phyloP scores from a whole-genome alignment of 2,329 filamentous ascomycete genomes.

The Diaporthe vaccinii region DNA sequence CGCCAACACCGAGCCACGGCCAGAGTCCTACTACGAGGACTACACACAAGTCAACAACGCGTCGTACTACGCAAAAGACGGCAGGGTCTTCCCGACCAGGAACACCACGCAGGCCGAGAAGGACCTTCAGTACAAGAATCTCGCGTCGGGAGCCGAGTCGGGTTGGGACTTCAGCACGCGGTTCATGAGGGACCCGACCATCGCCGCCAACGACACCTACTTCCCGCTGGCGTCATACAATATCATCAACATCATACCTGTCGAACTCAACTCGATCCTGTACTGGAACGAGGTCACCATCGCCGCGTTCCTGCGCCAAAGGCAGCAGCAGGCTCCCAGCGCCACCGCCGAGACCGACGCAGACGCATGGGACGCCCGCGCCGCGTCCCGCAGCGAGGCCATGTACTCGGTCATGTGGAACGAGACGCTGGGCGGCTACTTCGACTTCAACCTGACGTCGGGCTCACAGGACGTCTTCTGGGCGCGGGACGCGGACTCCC shows the following conservation, averaged over 20 bases:
- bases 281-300: slow-evolving; percentile 76
- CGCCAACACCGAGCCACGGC: slow-evolving; percentile 74
- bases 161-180: slow-evolving; percentile 75
- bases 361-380: slow-evolving; percentile 62
- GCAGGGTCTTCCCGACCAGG: slow-evolving; percentile 70
- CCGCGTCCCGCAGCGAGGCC: slow-evolving; percentile 68
- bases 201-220: slow-evolving; percentile 71
- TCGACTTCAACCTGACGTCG: slow-evolving; percentile 77
- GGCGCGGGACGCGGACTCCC: slow-evolving; percentile 61
- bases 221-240: slow-evolving; percentile 77
- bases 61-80: slow-evolving; percentile 71
- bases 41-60: slow-evolving; percentile 74
- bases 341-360: slow-evolving; percentile 54
- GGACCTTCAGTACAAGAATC: slow-evolving; percentile 69
- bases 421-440: slow-evolving; percentile 72
- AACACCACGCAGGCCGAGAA: slow-evolving; percentile 61
- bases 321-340: slow-evolving; percentile 52
- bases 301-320: slow-evolving; percentile 64
- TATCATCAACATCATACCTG: slow-evolving; percentile 68
- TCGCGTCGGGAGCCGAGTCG: slow-evolving; percentile 75
- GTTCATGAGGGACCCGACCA: slow-evolving; percentile 69
- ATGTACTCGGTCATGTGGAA: slow-evolving; percentile 78
- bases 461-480: slow-evolving; percentile 68
- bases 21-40: slow-evolving; percentile 77
- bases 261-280: slow-evolving; percentile 77